Evolutionary conservation across 2,329 filamentous ascomycete species (phyloP), one percentile per base, ranked within the genome.

Genomic region (Mycosphaerella sp.): DNA sequence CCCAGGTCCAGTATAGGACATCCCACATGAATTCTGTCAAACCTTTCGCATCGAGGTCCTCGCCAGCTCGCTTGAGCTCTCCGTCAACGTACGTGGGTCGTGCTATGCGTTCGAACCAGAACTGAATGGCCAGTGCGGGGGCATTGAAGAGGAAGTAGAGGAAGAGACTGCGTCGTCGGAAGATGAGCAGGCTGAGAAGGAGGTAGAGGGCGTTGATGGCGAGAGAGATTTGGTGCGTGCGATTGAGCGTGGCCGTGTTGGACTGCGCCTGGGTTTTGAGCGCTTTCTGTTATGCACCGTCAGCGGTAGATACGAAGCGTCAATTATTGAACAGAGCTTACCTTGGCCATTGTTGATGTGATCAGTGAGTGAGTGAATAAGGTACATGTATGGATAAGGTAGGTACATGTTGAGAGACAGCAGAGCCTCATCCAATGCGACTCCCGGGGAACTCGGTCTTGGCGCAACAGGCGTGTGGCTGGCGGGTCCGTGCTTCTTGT

Each of bases 1-100:
- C 84, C 85, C 91, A 96, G 0, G 90, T 96, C 75, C 95, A 89
- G 81, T 95, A 97, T 50, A 95, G 77, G 47, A 95, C 82, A 73
- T 98, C 93, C 80, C 95, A 98, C 86, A 97, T 89, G 77, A 95
- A 97, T 74, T 96, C 93, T 9, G 92, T 97, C 76, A 98, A 74
- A 4, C 93, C 93, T 34, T 85, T 80, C 8, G 89, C 88, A 50
- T 87, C 83, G 48, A 98, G 81, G 70, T 98, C 93, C 69, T 97
- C 91, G 42, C 93, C 92, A 0, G 88, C 77, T 32, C 80, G 82
- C 69, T 82, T 84, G 58, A 97, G 77, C n/a, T 84, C 78, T 55
- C 71, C 71, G 21, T 83, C 69, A 61, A 83, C 81, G 68, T 85
- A 87, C 57, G 77, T 84, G 23, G 93, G 93, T 8, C 92, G 87